phyloP scores from a whole-genome alignment of 305 asterid genomes.

The Withania somnifera region DNA sequence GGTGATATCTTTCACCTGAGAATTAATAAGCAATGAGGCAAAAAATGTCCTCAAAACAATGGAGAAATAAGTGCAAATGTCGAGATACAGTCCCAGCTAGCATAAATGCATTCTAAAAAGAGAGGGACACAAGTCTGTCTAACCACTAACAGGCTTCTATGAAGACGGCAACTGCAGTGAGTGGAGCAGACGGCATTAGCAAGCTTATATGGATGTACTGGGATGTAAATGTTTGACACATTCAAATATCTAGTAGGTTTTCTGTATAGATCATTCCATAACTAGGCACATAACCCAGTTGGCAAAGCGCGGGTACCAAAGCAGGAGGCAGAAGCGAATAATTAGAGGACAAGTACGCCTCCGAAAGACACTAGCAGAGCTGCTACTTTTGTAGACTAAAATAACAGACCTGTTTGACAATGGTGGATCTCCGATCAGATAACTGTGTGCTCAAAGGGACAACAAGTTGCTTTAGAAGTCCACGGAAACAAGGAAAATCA shows the following conservation, averaged over 20 bases:
- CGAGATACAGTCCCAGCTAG: not conserved
- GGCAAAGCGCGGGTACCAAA: not conserved
- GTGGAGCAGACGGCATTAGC: not conserved
- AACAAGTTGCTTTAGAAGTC: slow-evolving; percentile 87
- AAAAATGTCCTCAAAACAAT: not conserved
- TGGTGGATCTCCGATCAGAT: slow-evolving; percentile 96
- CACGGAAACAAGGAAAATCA: slow-evolving; percentile 89
- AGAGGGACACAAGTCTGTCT: not conserved
- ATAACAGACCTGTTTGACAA: slow-evolving; percentile 81
- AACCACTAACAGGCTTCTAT: not conserved
- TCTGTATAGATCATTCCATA: not conserved
- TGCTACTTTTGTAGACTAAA: not conserved
- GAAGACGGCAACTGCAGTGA: not conserved
- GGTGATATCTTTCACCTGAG: not conserved
- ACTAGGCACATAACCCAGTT: not conserved
- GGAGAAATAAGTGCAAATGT: not conserved
- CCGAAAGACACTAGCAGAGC: not conserved
- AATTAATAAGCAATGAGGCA: not conserved
- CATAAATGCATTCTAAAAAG: not conserved
- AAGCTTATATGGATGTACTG: not conserved
- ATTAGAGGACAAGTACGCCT: not conserved
- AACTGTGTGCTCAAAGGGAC: slow-evolving; percentile 86
- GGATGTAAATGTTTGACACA: not conserved
- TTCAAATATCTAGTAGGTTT: not conserved
- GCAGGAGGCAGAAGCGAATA: not conserved